A percentile compares a stretch with the other conserved stretches of the same genome.
Conservation (phyloP, 371 early-diverging fungal species). For the Rhizomucor pusillus region DNA sequence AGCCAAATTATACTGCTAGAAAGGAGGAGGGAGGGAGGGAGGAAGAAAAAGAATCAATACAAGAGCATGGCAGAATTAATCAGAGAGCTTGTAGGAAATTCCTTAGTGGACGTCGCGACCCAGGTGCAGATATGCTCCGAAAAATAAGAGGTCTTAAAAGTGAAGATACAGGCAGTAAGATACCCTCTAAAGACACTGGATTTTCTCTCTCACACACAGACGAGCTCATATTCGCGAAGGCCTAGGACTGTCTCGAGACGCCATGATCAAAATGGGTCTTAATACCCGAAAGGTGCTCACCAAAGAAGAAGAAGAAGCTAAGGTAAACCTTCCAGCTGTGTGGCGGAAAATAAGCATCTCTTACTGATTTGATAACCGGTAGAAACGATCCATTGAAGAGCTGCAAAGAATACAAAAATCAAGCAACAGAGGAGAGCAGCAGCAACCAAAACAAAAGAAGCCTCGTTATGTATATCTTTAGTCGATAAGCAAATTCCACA, state of each 20-base stretch:
- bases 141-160: constrained; percentile 35
- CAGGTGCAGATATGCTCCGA: constrained; percentile 42
- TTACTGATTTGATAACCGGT: not conserved
- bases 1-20: not conserved
- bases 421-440: constrained; percentile 6
- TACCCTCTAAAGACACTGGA: not conserved
- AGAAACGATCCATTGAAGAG: constrained; percentile 37
- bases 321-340: constrained; percentile 19
- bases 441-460: constrained; percentile 24
- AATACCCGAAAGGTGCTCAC: constrained; percentile 17
- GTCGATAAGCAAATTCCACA: constrained; percentile 14
- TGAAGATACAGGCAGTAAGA: constrained; percentile 16
- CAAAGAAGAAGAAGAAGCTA: constrained; percentile 29
- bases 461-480: constrained; percentile 39
- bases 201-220: not conserved
- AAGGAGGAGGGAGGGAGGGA: not conserved
- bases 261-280: constrained; percentile 33
- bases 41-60: too few species aligned
- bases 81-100: constrained; percentile 20
- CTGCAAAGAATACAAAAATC: constrained; percentile 3
- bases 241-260: constrained; percentile 29
- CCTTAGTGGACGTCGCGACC: constrained; percentile 31
- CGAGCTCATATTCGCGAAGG: constrained; percentile 3
- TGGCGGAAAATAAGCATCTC: not conserved
- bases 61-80: not conserved